These are phyloP conservation scores for Starmerella kuoi DNA, from an alignment of 805 yeast genomes.

Conservation along the genomic window DNA sequence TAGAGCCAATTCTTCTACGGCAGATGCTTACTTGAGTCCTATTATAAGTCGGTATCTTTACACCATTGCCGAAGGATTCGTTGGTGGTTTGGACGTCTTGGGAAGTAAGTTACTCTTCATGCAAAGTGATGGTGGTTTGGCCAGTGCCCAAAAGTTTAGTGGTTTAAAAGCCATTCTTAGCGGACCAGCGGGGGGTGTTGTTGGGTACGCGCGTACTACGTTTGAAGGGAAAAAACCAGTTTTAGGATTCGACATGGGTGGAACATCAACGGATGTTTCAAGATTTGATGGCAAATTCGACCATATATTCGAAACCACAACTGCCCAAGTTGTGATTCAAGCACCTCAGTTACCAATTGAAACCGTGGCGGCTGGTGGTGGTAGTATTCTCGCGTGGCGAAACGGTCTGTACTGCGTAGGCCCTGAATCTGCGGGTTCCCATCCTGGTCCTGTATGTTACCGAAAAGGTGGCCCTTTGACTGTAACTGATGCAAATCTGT, in stretches of 20 bases:
- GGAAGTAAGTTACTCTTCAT: constrained; percentile 42
- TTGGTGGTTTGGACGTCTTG: constrained; percentile 36
- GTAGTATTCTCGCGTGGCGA: constrained; percentile 53
- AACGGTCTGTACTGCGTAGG: constrained; percentile 72
- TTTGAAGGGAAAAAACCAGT: constrained; percentile 40
- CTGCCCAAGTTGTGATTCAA: constrained; percentile 73
- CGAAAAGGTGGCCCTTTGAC: constrained; percentile 76
- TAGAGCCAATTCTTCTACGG: constrained; percentile 65
- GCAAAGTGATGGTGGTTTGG: constrained; percentile 95
- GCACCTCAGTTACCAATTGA: constrained; percentile 74
- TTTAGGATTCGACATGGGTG: constrained; percentile 84
- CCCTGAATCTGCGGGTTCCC: constrained; percentile 77
- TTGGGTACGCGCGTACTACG: constrained; percentile 80
- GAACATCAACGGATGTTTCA: constrained; percentile 78
- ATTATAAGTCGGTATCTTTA: constrained; percentile 53
- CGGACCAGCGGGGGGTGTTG: constrained; percentile 98
- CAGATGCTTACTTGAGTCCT: constrained; percentile 77
- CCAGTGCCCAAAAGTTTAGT: constrained; percentile 69
- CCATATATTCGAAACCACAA: constrained; percentile 70
- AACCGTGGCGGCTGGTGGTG: constrained; percentile 81
- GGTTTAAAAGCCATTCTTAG: constrained; percentile 82
- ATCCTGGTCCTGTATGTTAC: constrained; percentile 84
- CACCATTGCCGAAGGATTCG: constrained; percentile 51
- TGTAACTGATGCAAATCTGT: constrained; percentile 71
- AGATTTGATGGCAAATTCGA: constrained; percentile 58